phyloP scores from a whole-genome alignment of 805 yeast species.

The Komagataella ulmi region DNA sequence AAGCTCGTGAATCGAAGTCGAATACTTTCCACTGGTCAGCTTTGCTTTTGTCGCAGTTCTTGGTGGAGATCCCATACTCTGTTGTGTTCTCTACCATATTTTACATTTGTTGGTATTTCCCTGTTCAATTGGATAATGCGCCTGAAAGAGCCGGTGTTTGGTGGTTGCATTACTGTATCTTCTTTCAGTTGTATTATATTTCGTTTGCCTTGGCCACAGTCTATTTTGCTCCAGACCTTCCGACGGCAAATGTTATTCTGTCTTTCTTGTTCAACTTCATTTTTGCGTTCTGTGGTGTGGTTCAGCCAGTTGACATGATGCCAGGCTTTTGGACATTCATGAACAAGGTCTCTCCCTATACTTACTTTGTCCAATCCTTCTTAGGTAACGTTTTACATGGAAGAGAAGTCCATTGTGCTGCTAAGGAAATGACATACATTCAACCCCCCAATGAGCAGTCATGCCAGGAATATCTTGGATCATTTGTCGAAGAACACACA shows the following conservation, averaged over 20 bases:
- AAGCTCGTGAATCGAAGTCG: slow-evolving; percentile 49
- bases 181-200: slow-evolving; percentile 30
- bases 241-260: slow-evolving; percentile 49
- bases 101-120: slow-evolving; percentile 2
- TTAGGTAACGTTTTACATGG: slow-evolving; percentile 35
- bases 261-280: slow-evolving; percentile 43
- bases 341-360: slow-evolving; percentile 63
- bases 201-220: slow-evolving; percentile 41
- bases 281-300: slow-evolving; percentile 58
- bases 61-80: slow-evolving; percentile 46
- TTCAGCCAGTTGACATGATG: slow-evolving; percentile 41
- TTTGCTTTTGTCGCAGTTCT: slow-evolving; percentile 33
- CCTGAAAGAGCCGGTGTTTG: slow-evolving; percentile 33
- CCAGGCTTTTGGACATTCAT: slow-evolving; percentile 82
- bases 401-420: slow-evolving; percentile 34
- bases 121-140: slow-evolving; percentile 17
- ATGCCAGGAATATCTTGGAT: slow-evolving; percentile 41
- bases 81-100: slow-evolving; percentile 28
- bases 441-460: slow-evolving; percentile 49
- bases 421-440: slow-evolving; percentile 33
- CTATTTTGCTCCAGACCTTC: slow-evolving; percentile 51
- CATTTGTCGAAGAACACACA: slow-evolving; percentile 23
- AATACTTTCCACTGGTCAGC: slow-evolving; percentile 55
- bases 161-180: slow-evolving; percentile 19
- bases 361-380: slow-evolving; percentile 49